These are phyloP conservation scores for Gnaphalium uliginosum DNA, from an alignment of 129 eudicot genomes.

Conservation along the genomic window DNA sequence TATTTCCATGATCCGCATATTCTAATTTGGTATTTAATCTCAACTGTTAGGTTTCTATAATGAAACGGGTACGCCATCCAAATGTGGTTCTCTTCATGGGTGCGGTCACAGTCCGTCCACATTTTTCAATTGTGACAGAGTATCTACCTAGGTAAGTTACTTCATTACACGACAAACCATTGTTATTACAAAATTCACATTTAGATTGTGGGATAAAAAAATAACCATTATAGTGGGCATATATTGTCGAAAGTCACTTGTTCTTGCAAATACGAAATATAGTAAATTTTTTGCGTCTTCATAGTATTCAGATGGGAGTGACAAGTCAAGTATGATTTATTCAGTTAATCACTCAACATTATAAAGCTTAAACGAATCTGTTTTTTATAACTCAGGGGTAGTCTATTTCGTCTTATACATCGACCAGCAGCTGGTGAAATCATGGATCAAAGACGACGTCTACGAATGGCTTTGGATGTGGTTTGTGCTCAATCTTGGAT, in stretches of 20 bases:
- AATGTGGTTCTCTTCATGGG: slow-evolving; percentile 99
- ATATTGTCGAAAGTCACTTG: neutral
- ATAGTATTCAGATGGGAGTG: too few relatives aligned
- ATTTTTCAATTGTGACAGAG: slow-evolving; percentile 88
- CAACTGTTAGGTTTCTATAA: slow-evolving; percentile 69
- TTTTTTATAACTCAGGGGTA: slow-evolving; percentile 54
- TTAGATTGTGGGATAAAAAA: neutral
- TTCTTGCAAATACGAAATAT: too few relatives aligned
- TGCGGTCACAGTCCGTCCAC: slow-evolving; percentile 95
- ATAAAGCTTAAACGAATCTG: neutral
- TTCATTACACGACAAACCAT: neutral
- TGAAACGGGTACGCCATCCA: slow-evolving; percentile 98
- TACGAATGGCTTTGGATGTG: slow-evolving; percentile 98
- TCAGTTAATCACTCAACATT: neutral
- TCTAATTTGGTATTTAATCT: neutral
- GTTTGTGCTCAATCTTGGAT: slow-evolving; percentile 41
- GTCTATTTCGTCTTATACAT: slow-evolving; percentile 85
- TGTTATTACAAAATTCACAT: slow-evolving; percentile 13
- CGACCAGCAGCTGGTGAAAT: slow-evolving; percentile 86
- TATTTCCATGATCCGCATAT: neutral
- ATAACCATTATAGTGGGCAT: neutral
- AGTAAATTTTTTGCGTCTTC: too few relatives aligned
- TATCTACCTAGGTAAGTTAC: slow-evolving; percentile 72
- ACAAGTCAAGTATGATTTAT: neutral
- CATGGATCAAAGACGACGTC: slow-evolving; percentile 75